A percentile compares a stretch with the other conserved stretches of the same genome.
These are phyloP conservation scores for Chlamydomonas incerta DNA, from an alignment of 139 green algal species.

Conservation along the genomic window DNA sequence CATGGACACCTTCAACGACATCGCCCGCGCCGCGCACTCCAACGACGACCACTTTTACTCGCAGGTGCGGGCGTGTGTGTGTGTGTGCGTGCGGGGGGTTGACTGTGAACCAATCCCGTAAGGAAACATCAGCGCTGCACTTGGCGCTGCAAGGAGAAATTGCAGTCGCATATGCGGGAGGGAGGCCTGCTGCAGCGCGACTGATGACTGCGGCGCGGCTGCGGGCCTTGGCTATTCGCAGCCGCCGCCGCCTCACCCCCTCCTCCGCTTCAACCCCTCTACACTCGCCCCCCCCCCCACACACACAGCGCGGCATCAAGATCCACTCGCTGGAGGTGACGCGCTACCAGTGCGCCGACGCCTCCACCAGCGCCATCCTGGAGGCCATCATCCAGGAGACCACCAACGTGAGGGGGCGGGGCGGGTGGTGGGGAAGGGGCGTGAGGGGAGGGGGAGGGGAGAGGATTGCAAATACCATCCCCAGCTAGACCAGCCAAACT, in stretches of 20 bases:
- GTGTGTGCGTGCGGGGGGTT: neutral
- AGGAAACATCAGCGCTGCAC: too few relatives aligned
- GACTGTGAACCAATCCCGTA: too few relatives aligned
- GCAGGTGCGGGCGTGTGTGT: neutral
- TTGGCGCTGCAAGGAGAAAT: too few relatives aligned
- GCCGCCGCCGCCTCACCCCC: too few relatives aligned
- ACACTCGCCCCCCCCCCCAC: neutral
- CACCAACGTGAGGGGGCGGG: neutral
- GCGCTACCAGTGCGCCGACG: constrained; percentile 21
- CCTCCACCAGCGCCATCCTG: constrained; percentile 1
- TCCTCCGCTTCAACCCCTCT: neutral
- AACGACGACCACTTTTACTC: constrained; percentile 11
- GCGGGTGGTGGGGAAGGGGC: neutral
- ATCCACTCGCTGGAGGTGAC: constrained; percentile 15
- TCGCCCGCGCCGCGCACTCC: neutral
- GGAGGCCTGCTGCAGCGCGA: too few relatives aligned
- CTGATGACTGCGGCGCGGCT: too few relatives aligned
- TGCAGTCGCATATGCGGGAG: too few relatives aligned
- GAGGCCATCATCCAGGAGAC: constrained; percentile 23
- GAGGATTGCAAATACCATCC: too few relatives aligned
- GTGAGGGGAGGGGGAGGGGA: too few relatives aligned
- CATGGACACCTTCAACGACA: constrained; percentile 25
- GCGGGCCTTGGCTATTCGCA: too few relatives aligned
- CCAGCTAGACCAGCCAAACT: too few relatives aligned
- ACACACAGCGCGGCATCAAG: constrained; percentile 14